Conservation (phyloP, 2,329 filamentous ascomycete species). For the Coniosporium tulheliwenetii region DNA sequence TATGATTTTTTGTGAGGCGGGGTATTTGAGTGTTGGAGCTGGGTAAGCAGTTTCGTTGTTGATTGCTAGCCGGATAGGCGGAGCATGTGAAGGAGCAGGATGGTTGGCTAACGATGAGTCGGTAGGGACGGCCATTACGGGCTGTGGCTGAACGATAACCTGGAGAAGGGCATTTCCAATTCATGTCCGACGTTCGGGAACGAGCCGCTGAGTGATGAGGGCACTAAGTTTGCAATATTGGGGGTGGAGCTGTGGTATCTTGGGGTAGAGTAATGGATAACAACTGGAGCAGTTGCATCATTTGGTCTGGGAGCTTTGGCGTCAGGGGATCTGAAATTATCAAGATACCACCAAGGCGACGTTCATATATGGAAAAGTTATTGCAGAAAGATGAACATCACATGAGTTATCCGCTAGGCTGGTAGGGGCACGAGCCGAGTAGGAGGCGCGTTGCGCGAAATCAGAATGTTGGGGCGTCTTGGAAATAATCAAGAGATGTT, state of each 20-base stretch:
- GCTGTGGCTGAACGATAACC: conserved; percentile 76
- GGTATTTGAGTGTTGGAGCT: conserved; percentile 75
- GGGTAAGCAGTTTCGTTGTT: conserved; percentile 31
- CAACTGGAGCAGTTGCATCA: no score
- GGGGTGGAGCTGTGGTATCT: conserved; percentile 92
- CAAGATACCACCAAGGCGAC: no score
- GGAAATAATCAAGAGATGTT: no score
- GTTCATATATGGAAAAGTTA: no score
- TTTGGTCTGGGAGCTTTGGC: no score
- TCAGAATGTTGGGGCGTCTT: no score
- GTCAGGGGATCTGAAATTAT: no score
- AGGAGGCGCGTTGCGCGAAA: no score
- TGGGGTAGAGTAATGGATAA: conserved; percentile 27
- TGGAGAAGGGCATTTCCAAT: conserved; percentile 72
- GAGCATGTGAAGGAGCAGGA: background rate
- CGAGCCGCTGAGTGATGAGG: conserved; percentile 82
- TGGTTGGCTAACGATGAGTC: background rate
- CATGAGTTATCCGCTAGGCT: no score
- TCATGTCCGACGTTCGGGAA: conserved; percentile 88
- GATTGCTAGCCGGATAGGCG: background rate
- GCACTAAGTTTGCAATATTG: conserved; percentile 77
- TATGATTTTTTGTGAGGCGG: conserved; percentile 79
- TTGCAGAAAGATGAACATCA: no score
- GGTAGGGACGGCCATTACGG: conserved; percentile 69
- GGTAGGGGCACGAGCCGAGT: no score